Base-by-base conservation (phyloP, 352 stramenopile species). In the Globisporangium mamillatum region DNA sequence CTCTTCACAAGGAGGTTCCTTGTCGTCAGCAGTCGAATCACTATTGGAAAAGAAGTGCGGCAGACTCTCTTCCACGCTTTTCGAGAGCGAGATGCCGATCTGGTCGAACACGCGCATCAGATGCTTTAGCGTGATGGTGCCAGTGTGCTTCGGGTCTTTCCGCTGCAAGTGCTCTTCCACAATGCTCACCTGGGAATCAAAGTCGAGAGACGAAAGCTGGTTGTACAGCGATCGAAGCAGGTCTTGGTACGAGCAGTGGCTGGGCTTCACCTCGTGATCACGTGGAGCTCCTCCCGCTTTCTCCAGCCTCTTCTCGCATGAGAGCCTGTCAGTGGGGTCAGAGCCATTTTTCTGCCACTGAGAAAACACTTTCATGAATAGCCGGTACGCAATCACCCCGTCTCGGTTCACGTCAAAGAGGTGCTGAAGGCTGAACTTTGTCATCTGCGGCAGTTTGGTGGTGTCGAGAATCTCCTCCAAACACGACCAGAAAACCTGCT, bases 291-390 rank as follows among this genome's bases (percentile, higher is more conserved):
- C 2, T n/a, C 38, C 2, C 46, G 22, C 46, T 4, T 18, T 50
- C 8, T 27, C 25, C 22, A n/a, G 12, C 20, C 24, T 24, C 22
- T 25, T 55, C 6, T 25, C 25, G 4, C 18, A 32, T 41, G 29
- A 12, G 5, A 24, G n/a, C 36, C 27, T 48, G 24, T 8, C 7
- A 61, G 20, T 50, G 25, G 52, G 16, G 5, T 34, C 55, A 55
- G 12, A 27, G n/a, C 18, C 14, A 12, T 20, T 16, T 36, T 64
- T 66, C 24, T 60, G 69, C 81, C 79, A 89, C 60, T 91, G 84
- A 9, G 80, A 83, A 18, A 92, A 80, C 0, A 84, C 80, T 62
- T 92, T 92, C 22, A 95, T 66, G 32, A 92, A 92, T 1, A 95
- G 69, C 52, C 83, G 86, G 64, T 84, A 93, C 4, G 87, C 86